Evolutionary conservation across 768 basidiomycete species (phyloP), one percentile per base, ranked within the genome.

Genomic region (Tylopilus subfusipes): DNA sequence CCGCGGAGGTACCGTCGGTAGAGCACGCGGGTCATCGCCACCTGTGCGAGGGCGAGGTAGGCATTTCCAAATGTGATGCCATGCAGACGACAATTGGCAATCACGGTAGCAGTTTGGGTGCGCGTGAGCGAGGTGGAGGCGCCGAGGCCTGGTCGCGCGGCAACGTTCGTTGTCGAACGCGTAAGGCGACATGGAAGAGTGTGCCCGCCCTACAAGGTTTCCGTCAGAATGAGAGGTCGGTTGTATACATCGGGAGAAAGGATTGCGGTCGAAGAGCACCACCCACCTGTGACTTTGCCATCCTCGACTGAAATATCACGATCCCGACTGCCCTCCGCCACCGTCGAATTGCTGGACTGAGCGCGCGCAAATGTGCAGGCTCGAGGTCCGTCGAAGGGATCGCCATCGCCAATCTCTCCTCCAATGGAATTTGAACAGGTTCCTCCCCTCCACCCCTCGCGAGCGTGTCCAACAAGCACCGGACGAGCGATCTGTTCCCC

Each of bases 1-100:
- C 82, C 81, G 6, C 70, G 71, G 14, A 78, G 59, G 55, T 77
- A 81, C 36, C 70, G 73, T 19, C 75, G 71, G 43, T 78, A 76
- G 14, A 85, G 73, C 13, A 83, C 58, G 0, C 83, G 79, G 4
- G 82, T 72, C 50, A 80, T 66, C 0, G 78, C 82, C 4, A 83
- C 68, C 60, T 85, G 84, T 3, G 71, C 76, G 19, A 84, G 70
- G 3, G 79, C 70, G 5, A 79, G 74, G 39, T 73, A 76, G 3
- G 73, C 79, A 46, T 76, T 75, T 1, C 83, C 82, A 36, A 84
- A 78, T 0, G 81, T 82, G n/a, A 83, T 1, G 3, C 5, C 25
- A 14, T 78, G 62, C 30, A 66, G 59, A 39, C 75, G 76, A 57
- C 82, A 83, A 22, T 64, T 74, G n/a, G 52, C 44, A 1, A 72